Evolutionary conservation across 495 filamentous ascomycete genomes (phyloP).

Genomic region (Penicillium flavigenum): DNA sequence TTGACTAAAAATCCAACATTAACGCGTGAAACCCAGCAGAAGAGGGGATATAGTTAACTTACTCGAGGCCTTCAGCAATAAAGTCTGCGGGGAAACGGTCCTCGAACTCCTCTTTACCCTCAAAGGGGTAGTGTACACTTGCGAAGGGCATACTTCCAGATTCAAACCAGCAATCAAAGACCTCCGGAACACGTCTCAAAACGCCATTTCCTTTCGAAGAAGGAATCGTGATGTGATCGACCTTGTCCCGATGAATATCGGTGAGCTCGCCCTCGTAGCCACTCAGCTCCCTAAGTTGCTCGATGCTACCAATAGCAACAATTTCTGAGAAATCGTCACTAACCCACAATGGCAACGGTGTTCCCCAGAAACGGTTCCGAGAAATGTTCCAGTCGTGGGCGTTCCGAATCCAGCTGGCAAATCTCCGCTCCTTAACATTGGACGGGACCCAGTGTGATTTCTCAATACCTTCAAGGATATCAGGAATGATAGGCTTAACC

Average conservation of each 20-base stretch:
- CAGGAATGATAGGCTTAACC: constrained; percentile 77
- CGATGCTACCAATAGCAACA: constrained; percentile 82
- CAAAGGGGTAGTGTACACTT: constrained; percentile 90
- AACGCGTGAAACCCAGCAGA: neutral
- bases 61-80: constrained; percentile 90
- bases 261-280: constrained; percentile 80
- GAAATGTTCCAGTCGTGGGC: constrained; percentile 98
- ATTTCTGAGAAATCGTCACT: constrained; percentile 84
- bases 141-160: constrained; percentile 97
- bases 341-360: constrained; percentile 89
- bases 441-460: constrained; percentile 91
- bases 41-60: neutral
- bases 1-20: constrained; percentile 43
- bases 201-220: constrained; percentile 83
- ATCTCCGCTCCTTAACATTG: constrained; percentile 89
- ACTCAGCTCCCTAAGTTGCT: constrained; percentile 82
- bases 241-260: constrained; percentile 93
- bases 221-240: constrained; percentile 95
- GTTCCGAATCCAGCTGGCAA: constrained; percentile 82
- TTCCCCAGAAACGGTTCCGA: constrained; percentile 96
- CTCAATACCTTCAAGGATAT: constrained; percentile 88
- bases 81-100: constrained; percentile 90
- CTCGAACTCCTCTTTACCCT: constrained; percentile 81
- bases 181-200: constrained; percentile 79
- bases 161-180: constrained; percentile 98